Evolutionary conservation across 148 eudicot genomes (phyloP).

Genomic region (Fagopyrum esculentum): DNA sequence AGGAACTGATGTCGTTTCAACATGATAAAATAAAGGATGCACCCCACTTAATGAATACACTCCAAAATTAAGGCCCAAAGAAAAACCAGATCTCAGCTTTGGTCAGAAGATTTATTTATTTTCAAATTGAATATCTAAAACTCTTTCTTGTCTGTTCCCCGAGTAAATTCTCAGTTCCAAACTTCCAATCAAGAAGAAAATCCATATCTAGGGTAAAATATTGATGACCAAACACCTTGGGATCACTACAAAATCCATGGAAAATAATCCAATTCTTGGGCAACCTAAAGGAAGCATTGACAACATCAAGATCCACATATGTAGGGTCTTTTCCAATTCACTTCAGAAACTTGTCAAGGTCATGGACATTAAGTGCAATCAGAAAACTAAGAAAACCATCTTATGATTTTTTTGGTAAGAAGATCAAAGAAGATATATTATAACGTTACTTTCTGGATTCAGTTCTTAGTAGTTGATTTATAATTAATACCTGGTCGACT

Average conservation of each 20-base stretch:
- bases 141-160: no score
- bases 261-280: not conserved
- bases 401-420: not conserved
- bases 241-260: not conserved
- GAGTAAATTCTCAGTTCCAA: not conserved
- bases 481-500: constrained; percentile 58
- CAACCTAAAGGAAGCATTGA: not conserved
- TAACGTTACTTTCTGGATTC: not conserved
- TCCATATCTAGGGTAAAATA: not conserved
- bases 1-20: not conserved
- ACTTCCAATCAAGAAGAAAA: not conserved
- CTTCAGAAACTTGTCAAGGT: constrained; percentile 65
- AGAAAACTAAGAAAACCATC: not conserved
- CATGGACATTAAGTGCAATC: constrained; percentile 48
- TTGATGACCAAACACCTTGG: not conserved
- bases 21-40: no score
- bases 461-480: no score
- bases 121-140: no score
- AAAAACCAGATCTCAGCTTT: no score
- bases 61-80: no score
- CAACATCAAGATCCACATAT: constrained; percentile 84
- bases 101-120: not conserved
- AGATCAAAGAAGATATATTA: not conserved
- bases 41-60: no score
- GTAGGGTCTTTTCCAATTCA: constrained; percentile 21